Evolutionary conservation across 2,329 filamentous ascomycete species (phyloP).

Genomic region (Penicillium janthinellum): DNA sequence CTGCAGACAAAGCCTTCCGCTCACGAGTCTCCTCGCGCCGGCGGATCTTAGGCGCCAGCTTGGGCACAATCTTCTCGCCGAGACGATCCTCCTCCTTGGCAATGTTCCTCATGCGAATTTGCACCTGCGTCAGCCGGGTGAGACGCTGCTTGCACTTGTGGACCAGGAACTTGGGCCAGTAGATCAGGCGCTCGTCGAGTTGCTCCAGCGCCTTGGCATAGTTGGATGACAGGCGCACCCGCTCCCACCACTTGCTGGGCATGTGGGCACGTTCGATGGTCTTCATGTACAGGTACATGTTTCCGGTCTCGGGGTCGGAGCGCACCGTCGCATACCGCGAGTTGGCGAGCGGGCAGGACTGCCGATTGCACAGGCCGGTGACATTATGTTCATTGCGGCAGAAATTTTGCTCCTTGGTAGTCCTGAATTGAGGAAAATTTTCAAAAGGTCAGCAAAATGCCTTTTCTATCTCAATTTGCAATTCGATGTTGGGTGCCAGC

Average conservation of each 20-base stretch:
- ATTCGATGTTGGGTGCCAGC: background rate
- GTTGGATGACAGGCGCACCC: constrained; percentile 84
- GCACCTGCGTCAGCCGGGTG: constrained; percentile 88
- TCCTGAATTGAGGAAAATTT: constrained; percentile 50
- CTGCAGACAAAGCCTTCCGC: constrained; percentile 75
- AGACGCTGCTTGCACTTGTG: constrained; percentile 97
- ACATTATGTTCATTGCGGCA: constrained; percentile 95
- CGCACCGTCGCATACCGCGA: constrained; percentile 90
- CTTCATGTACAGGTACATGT: constrained; percentile 96
- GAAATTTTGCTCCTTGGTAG: constrained; percentile 85
- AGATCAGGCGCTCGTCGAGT: constrained; percentile 81
- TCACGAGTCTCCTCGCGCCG: constrained; percentile 74
- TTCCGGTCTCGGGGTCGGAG: constrained; percentile 75
- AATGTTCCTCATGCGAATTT: constrained; percentile 73
- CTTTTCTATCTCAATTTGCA: background rate
- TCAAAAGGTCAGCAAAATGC: constrained; percentile 7
- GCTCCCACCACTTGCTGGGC: constrained; percentile 92
- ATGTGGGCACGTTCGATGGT: constrained; percentile 85
- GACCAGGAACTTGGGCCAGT: constrained; percentile 90
- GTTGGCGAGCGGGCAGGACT: constrained; percentile 89
- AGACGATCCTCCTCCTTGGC: constrained; percentile 87
- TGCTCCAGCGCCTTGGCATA: constrained; percentile 87
- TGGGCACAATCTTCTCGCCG: constrained; percentile 84
- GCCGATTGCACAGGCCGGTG: constrained; percentile 78
- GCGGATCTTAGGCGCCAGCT: constrained; percentile 86